Evolutionary conservation across 2,329 filamentous ascomycete species (phyloP).

Genomic region (Epichloe sibirici): DNA sequence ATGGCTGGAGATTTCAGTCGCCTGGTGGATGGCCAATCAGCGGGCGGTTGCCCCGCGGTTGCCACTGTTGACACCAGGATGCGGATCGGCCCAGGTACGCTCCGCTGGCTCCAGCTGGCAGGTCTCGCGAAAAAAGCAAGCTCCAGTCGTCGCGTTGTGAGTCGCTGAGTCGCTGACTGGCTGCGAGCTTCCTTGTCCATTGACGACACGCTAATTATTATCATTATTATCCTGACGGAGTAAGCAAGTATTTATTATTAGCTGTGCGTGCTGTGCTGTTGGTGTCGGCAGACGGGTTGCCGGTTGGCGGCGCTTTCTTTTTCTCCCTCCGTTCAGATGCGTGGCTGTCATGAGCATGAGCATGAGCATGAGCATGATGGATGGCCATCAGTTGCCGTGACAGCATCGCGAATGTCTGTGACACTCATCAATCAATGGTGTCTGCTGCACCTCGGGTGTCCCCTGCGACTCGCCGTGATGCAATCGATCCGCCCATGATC

Average conservation of each 20-base stretch:
- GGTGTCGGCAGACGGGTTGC: neutral
- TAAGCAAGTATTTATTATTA: neutral
- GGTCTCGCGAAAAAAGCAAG: slow-evolving; percentile 4
- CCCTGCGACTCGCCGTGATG: neutral
- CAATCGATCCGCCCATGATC: too few relatives aligned
- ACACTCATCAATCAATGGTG: neutral
- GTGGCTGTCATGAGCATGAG: too few relatives aligned
- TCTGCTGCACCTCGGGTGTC: neutral
- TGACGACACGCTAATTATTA: neutral
- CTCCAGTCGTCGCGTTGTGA: slow-evolving; percentile 12
- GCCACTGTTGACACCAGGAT: slow-evolving; percentile 34
- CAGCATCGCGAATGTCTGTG: neutral
- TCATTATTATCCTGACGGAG: neutral
- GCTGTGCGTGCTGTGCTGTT: neutral
- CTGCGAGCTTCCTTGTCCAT: slow-evolving; percentile 1
- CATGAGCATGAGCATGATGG: neutral
- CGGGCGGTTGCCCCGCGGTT: slow-evolving; percentile 43
- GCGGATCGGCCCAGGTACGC: slow-evolving; percentile 11
- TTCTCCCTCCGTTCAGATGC: neutral
- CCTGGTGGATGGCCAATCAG: slow-evolving; percentile 27
- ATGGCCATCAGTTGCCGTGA: neutral
- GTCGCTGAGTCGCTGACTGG: slow-evolving; percentile 10
- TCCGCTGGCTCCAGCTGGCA: slow-evolving; percentile 1
- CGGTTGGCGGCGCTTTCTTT: neutral
- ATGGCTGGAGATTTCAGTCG: slow-evolving; percentile 12